Conservation (phyloP, 2,329 filamentous ascomycete genomes). For the Mariannaea sp. region DNA sequence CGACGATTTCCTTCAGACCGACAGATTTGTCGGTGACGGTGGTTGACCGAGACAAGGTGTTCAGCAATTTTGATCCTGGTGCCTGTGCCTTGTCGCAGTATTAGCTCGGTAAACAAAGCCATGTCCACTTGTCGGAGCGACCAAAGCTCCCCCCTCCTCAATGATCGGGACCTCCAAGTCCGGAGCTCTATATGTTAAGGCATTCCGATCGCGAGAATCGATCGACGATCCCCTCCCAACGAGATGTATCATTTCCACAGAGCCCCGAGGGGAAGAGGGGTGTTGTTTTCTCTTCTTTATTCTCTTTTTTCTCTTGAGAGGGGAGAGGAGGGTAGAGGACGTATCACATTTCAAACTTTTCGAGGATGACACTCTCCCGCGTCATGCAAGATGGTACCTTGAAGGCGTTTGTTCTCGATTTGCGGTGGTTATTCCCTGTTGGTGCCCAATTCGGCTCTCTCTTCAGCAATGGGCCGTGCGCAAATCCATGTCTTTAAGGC, state of each 20-base stretch:
- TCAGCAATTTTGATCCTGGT: background rate
- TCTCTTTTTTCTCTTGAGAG: too few species aligned
- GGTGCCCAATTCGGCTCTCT: too few species aligned
- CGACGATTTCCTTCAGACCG: too few species aligned
- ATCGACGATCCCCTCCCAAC: slow-evolving; percentile 1
- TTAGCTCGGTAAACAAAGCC: background rate
- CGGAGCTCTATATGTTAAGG: background rate
- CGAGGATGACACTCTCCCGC: background rate
- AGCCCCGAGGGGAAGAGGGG: too few species aligned
- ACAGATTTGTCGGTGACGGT: too few species aligned
- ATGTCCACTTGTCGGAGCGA: slow-evolving; percentile 5
- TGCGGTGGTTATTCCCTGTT: background rate
- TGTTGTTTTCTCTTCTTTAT: too few species aligned
- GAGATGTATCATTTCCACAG: background rate
- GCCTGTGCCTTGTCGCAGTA: background rate
- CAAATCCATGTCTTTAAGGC: too few species aligned
- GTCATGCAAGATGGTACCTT: background rate
- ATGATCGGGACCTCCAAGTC: background rate
- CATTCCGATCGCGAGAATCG: slow-evolving; percentile 1
- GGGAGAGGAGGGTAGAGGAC: too few species aligned
- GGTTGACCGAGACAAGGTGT: background rate
- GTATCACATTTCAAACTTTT: slow-evolving; percentile 1
- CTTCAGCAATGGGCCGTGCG: background rate
- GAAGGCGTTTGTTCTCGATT: background rate
- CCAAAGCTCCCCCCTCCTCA: background rate